Evolutionary conservation across 768 basidiomycete genomes (phyloP).

Genomic region (Phylloporus scabripes): DNA sequence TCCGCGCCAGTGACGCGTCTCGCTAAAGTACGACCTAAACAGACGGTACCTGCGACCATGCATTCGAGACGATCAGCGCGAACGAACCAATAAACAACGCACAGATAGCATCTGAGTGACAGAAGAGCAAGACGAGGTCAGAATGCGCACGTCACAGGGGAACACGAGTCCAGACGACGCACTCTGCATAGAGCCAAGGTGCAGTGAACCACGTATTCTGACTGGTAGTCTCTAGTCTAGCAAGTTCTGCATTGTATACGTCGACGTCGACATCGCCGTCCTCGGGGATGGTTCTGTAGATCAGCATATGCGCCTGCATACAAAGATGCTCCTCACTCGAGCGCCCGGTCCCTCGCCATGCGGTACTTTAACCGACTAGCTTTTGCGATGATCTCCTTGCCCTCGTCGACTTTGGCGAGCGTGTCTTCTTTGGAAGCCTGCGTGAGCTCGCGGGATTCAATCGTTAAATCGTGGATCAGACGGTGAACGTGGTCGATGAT

Average conservation of each 20-base stretch:
- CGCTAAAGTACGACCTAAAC: constrained; percentile 64
- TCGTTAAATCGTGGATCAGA: constrained; percentile 56
- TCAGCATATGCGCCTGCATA: background rate
- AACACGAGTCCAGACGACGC: constrained; percentile 27
- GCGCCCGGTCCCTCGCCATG: constrained; percentile 70
- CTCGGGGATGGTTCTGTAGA: constrained; percentile 54
- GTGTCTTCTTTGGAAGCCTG: background rate
- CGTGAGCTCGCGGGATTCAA: constrained; percentile 30
- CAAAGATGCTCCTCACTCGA: constrained; percentile 46
- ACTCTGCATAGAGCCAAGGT: constrained; percentile 98
- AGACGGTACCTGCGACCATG: constrained; percentile 64
- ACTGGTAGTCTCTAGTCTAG: constrained; percentile 37
- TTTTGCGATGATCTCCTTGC: constrained; percentile 68
- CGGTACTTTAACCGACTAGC: constrained; percentile 80
- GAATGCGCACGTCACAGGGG: background rate
- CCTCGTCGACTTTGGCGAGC: constrained; percentile 57
- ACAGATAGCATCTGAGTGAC: constrained; percentile 67
- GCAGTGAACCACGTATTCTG: constrained; percentile 84
- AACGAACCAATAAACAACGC: constrained; percentile 18
- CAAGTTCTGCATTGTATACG: constrained; percentile 75
- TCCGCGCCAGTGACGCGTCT: constrained; percentile 61
- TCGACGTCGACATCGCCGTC: constrained; percentile 70
- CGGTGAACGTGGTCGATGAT: constrained; percentile 74
- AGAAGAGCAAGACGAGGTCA: background rate
- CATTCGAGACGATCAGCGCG: background rate